These are phyloP conservation scores for Phytophthora boehmeriae DNA, from an alignment of 352 stramenopile genomes.

Conservation along the genomic window DNA sequence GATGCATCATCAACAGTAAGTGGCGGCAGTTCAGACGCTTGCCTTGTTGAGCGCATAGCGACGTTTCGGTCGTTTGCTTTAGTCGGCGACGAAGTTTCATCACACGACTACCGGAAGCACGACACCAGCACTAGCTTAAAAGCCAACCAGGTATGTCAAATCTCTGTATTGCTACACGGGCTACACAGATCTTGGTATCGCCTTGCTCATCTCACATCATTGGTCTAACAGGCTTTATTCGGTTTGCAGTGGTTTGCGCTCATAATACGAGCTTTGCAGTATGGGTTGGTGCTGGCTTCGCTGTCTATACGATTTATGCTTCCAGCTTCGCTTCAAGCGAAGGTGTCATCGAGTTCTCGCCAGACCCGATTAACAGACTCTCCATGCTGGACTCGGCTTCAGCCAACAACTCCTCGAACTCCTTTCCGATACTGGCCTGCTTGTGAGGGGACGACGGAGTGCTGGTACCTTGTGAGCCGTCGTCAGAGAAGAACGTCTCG, in stretches of 20 bases:
- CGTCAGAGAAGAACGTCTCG: constrained; percentile 54
- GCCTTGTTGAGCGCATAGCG: constrained; percentile 22
- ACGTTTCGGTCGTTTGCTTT: constrained; percentile 17
- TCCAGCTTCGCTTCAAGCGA: constrained; percentile 33
- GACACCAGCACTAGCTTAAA: not conserved
- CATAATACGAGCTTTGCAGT: constrained; percentile 27
- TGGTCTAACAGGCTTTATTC: constrained; percentile 32
- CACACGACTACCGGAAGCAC: too few relatives aligned
- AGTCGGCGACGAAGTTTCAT: not conserved
- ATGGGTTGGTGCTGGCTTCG: not conserved
- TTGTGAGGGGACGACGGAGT: constrained; percentile 21
- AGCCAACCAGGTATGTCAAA: not conserved
- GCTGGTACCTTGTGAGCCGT: constrained; percentile 36
- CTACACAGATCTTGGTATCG: not conserved
- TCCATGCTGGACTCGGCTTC: constrained; percentile 81
- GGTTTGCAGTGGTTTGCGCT: constrained; percentile 14
- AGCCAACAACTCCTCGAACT: constrained; percentile 72
- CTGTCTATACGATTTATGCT: constrained; percentile 39
- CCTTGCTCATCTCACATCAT: not conserved
- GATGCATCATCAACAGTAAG: constrained; percentile 8
- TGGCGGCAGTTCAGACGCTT: constrained; percentile 14
- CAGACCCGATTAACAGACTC: constrained; percentile 40
- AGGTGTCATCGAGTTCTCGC: constrained; percentile 6
- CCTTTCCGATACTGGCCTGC: constrained; percentile 57
- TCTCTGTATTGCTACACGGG: not conserved